Evolutionary conservation across 345 rosid species (phyloP), one percentile per base, ranked within the genome.

Genomic region (Acer yangbiense): DNA sequence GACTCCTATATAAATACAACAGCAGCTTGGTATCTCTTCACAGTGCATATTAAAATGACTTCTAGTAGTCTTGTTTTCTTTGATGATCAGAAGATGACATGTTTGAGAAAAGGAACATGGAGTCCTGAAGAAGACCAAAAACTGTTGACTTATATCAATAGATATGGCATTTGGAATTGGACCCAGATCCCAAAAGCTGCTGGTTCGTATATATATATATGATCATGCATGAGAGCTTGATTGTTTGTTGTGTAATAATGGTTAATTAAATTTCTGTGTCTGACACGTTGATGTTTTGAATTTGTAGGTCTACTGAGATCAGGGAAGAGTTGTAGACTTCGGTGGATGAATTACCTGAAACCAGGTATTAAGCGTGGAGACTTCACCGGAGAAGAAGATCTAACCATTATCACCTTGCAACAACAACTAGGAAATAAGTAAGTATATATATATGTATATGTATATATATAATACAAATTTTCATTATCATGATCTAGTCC

Each of bases 241-340:
- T 27, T 27, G 32, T 29, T 29, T 32, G 58, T 20, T 4, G 17
- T 35, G 39, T 5, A 4, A 35, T 7, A 17, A 43, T 43, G 46
- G 46, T 9, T 43, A 1, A 8, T 43, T 43, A 43, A 20, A 0
- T 81, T 12, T 44, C 8, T 73, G 29, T 32, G 9, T 65, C 17
- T 35, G 32, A 29, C 2, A 29, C 3, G 18, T 48, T 77, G 46
- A 8, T 43, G 9, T 43, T 43, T 43, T 43, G 10, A 43, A 14
- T 54, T 54, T 74, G 32, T 79, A 91, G 95, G 91, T 61, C 74
- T 89, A 78, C 79, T 54, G 58, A 81, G 95, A 72, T 80, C 87
- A 17, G 91, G 93, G 32, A 91, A 91, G 86, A 91, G 95, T 83
- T 91, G 93, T 83, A 85, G 93, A 74, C 89, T 91, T 67, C 85